Percentiles rank a stretch among this genome's conserved stretches.
Evolutionary conservation across 108 stramenopile genomes (phyloP).

Genomic region (Pinguiococcus pyrenoidosus): DNA sequence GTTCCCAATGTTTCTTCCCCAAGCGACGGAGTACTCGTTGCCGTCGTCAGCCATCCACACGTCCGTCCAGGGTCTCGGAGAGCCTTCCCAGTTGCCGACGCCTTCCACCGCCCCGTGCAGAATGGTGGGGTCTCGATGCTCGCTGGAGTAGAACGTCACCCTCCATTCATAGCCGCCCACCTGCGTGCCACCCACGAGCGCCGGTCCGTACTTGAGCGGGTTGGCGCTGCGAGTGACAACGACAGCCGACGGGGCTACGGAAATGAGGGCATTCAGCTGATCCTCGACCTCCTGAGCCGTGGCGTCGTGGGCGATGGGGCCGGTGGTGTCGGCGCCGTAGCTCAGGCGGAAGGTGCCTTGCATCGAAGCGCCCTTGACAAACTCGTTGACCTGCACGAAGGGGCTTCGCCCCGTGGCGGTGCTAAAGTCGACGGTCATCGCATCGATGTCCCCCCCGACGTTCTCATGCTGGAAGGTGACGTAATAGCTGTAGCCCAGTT

Average conservation of each 20-base stretch:
- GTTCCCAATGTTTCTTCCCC: conserved; percentile 70
- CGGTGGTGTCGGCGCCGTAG: conserved; percentile 56
- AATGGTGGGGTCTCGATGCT: no score
- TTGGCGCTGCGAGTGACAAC: conserved; percentile 42
- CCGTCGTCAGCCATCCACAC: conserved; percentile 36
- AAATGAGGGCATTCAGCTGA: conserved; percentile 47
- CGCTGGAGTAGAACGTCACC: conserved; percentile 55
- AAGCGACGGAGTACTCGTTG: conserved; percentile 45
- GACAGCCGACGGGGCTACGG: conserved; percentile 52
- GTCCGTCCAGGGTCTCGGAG: conserved; percentile 32
- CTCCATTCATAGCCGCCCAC: conserved; percentile 61
- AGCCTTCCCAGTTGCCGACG: conserved; percentile 57
- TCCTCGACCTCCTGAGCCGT: conserved; percentile 44
- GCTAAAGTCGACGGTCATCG: neutral
- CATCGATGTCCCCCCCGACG: conserved; percentile 10
- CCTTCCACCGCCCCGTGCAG: no score
- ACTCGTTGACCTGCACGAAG: neutral
- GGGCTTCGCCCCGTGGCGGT: no score
- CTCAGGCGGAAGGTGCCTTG: conserved; percentile 57
- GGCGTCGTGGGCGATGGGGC: conserved; percentile 49
- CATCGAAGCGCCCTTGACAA: conserved; percentile 38
- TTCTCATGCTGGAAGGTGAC: conserved; percentile 27
- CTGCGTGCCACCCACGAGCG: conserved; percentile 35
- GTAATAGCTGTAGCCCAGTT: conserved; percentile 29
- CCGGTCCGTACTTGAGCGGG: conserved; percentile 6